Conservation (phyloP, 345 rosid genomes). For the Tarenaya hassleriana region DNA sequence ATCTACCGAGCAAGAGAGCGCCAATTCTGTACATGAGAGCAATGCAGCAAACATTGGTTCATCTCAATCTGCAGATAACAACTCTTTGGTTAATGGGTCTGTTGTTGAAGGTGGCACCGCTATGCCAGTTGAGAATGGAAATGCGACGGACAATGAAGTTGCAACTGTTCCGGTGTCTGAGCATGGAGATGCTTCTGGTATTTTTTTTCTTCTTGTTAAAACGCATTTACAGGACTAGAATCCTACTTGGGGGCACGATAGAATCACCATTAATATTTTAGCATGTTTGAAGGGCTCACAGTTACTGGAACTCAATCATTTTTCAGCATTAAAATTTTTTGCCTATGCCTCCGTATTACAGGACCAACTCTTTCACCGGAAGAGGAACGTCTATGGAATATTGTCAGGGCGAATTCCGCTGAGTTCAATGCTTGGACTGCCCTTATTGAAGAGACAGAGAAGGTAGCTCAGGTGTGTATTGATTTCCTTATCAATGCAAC, state of each 20-base stretch:
- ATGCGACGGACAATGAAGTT: conserved; percentile 32
- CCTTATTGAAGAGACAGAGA: conserved; percentile 85
- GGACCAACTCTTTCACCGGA: conserved; percentile 56
- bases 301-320: not conserved
- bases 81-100: conserved; percentile 54
- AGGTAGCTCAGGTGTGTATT: conserved; percentile 67
- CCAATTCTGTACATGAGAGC: conserved; percentile 17
- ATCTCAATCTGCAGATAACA: conserved; percentile 28
- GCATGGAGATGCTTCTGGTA: conserved; percentile 57
- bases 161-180: conserved; percentile 37
- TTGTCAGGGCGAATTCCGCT: conserved; percentile 63
- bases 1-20: conserved; percentile 28
- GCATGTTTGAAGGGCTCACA: not conserved
- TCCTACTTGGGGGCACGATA: not conserved
- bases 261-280: not conserved
- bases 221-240: not conserved
- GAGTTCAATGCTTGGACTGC: conserved; percentile 94
- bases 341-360: conserved; percentile 16
- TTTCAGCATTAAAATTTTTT: not conserved
- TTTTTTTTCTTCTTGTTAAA: conserved; percentile 13
- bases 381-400: conserved; percentile 90
- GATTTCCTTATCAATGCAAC: not conserved
- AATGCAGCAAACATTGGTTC: conserved; percentile 27
- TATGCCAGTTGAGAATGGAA: conserved; percentile 52
- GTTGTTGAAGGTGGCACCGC: conserved; percentile 30